phyloP scores from a whole-genome alignment of 768 basidiomycete genomes.

The Agaricus blazei region DNA sequence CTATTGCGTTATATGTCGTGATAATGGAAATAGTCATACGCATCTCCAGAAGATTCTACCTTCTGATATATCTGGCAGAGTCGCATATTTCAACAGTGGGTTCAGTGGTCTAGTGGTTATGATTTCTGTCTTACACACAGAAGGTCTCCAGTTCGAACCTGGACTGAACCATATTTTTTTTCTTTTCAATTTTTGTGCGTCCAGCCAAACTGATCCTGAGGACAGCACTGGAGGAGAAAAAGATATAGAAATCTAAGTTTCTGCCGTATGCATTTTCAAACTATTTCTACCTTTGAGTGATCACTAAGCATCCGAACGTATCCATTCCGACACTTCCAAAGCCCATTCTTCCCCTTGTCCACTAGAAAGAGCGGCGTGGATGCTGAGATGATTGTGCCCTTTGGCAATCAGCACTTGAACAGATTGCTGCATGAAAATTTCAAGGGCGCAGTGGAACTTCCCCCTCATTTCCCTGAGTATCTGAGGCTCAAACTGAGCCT shows the following conservation, averaged over 20 bases:
- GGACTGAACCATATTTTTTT: slow-evolving; percentile 31
- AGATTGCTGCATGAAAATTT: slow-evolving; percentile 24
- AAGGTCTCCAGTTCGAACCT: slow-evolving; percentile 35
- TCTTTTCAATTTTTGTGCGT: background rate
- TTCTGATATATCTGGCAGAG: background rate
- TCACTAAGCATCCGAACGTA: slow-evolving; percentile 8
- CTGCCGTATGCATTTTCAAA: no score
- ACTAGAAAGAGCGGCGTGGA: slow-evolving; percentile 40
- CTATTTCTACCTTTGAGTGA: background rate
- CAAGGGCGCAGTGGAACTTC: slow-evolving; percentile 34
- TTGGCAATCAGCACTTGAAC: slow-evolving; percentile 32
- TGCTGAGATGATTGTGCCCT: slow-evolving; percentile 63
- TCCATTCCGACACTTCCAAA: slow-evolving; percentile 40
- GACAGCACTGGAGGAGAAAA: no score
- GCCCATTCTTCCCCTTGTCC: slow-evolving; percentile 65
- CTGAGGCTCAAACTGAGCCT: slow-evolving; percentile 50
- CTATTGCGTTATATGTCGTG: no score
- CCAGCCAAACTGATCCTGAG: no score
- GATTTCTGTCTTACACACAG: slow-evolving; percentile 37
- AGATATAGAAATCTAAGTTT: no score
- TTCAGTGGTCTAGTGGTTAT: slow-evolving; percentile 50
- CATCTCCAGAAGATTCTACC: background rate
- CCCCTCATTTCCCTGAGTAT: slow-evolving; percentile 31
- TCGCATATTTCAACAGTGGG: background rate
- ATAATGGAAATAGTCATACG: no score